phyloP scores from a whole-genome alignment of 352 stramenopile genomes.

The Globisporangium middletonii region DNA sequence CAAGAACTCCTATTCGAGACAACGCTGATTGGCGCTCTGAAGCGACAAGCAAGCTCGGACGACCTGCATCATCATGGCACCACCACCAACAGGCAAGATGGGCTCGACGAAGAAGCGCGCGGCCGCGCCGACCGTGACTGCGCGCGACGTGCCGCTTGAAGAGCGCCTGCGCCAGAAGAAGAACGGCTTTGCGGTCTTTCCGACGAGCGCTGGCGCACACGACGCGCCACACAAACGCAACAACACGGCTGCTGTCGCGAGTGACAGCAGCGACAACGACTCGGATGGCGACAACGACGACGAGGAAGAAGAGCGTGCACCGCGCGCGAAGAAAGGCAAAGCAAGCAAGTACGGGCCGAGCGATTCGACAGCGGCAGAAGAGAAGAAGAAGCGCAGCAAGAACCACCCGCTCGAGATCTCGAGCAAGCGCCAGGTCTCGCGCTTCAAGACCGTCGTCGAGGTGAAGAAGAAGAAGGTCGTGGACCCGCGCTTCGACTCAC shows the following conservation, averaged over 20 bases:
- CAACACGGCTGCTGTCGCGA: no score
- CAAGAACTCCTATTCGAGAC: slow-evolving; percentile 1
- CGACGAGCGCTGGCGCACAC: slow-evolving; percentile 1
- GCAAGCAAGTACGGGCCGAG: slow-evolving; percentile 14
- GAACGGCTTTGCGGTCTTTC: slow-evolving; percentile 51
- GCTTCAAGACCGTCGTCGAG: slow-evolving; percentile 77
- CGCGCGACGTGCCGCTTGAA: slow-evolving; percentile 70
- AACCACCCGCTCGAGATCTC: slow-evolving; percentile 84
- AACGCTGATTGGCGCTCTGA: slow-evolving; percentile 5
- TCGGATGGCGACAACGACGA: neutral
- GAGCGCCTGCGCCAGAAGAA: slow-evolving; percentile 75
- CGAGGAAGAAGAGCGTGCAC: neutral
- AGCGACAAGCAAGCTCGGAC: neutral
- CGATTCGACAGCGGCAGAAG: slow-evolving; percentile 1
- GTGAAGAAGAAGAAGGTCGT: slow-evolving; percentile 64
- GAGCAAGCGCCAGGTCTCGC: slow-evolving; percentile 75
- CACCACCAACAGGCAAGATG: slow-evolving; percentile 2
- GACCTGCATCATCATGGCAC: neutral
- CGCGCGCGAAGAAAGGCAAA: slow-evolving; percentile 10
- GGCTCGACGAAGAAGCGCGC: slow-evolving; percentile 7
- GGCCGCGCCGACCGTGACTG: slow-evolving; percentile 1
- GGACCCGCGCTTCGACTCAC: slow-evolving; percentile 86
- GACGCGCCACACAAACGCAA: neutral
- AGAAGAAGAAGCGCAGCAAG: slow-evolving; percentile 51
- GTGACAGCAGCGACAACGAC: neutral